These are phyloP conservation scores for Sanghuangporus weigelae DNA, from an alignment of 1,284 basidiomycete species.

Conservation along the genomic window DNA sequence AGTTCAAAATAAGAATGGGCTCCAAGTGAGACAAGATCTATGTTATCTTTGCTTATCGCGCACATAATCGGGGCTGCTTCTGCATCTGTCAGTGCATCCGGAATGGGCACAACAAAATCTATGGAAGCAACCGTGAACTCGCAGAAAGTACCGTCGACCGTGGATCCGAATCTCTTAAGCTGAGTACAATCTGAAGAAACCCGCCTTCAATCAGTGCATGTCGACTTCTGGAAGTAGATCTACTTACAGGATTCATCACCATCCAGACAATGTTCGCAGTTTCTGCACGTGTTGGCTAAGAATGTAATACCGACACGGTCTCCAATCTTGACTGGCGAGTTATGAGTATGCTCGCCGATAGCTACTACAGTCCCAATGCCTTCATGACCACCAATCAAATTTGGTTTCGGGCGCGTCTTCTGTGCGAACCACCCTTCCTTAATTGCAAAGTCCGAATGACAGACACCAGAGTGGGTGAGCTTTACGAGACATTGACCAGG, in stretches of 20 bases:
- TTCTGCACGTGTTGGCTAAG: slow-evolving; percentile 63
- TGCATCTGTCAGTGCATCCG: slow-evolving; percentile 36
- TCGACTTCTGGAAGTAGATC: background rate
- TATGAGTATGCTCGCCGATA: slow-evolving; percentile 60
- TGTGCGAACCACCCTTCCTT: slow-evolving; percentile 53
- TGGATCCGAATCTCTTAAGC: slow-evolving; percentile 56
- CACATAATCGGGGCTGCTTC: slow-evolving; percentile 45
- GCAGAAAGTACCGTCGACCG: slow-evolving; percentile 72
- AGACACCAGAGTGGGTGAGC: slow-evolving; percentile 68
- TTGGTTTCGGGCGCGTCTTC: slow-evolving; percentile 48
- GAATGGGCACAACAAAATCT: slow-evolving; percentile 72
- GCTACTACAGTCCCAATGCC: slow-evolving; percentile 76
- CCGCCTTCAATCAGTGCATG: background rate
- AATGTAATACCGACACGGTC: slow-evolving; percentile 88
- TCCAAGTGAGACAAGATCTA: slow-evolving; percentile 2
- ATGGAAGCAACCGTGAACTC: slow-evolving; percentile 73
- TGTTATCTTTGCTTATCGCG: slow-evolving; percentile 24
- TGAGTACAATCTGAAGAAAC: slow-evolving; percentile 48
- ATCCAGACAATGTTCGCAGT: slow-evolving; percentile 73
- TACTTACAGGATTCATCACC: slow-evolving; percentile 65
- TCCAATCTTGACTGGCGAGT: slow-evolving; percentile 64
- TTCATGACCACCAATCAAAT: slow-evolving; percentile 85
- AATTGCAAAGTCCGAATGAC: slow-evolving; percentile 73
- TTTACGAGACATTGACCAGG: slow-evolving; percentile 82
- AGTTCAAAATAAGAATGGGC: background rate